Evolutionary conservation across 2,329 filamentous ascomycete genomes (phyloP), one percentile per base, ranked within the genome.

Genomic region (Verticillium zaregamsianum): DNA sequence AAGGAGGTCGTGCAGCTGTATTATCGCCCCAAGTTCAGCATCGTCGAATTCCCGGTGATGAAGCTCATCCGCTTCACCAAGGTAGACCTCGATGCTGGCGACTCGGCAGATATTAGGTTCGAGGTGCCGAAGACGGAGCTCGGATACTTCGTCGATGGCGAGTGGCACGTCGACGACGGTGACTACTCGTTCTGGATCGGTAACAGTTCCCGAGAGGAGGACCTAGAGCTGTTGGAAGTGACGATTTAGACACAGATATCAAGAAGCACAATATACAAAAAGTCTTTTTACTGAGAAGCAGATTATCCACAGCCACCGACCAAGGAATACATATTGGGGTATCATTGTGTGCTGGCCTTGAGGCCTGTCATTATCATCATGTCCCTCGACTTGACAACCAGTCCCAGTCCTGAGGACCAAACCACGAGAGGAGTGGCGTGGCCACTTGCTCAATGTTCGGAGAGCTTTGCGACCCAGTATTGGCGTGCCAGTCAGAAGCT

Each of bases 41-140:
- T 72, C 14, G 67, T 76, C 4, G 70, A 70, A 49, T 68, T 73
- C 11, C 73, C 73, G 0, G 67, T 66, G 3, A 83, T 82, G 69
- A 81, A 83, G 64, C 72, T 85, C 6, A 78, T 82, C 62, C 80
- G 78, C 1, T 84, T 84, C 66, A 70, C 66, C 32, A 83, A 82
- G 66, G 69, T 81, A 1, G 70, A 72, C 15, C 62, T 83, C 3
- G 66, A 73, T n/a, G 69, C 76, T 14, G 79, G 78, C 2, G 69
- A 78, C 61, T 71, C 72, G 9, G 71, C 72, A 65, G 68, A 62
- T 5, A 74, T 80, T 3, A 23, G 77, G 79, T 66, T 71, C 23
- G 62, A 59, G 3, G 67, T 73, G 3, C 65, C 69, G 5, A 60
- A 67, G 33, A 55, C 58, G 6, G 72, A 74, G 7, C 52, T 74